Evolutionary conservation across 371 early-diverging fungal genomes (phyloP).

Genomic region (Amoeboaphelidium protococcarum): DNA sequence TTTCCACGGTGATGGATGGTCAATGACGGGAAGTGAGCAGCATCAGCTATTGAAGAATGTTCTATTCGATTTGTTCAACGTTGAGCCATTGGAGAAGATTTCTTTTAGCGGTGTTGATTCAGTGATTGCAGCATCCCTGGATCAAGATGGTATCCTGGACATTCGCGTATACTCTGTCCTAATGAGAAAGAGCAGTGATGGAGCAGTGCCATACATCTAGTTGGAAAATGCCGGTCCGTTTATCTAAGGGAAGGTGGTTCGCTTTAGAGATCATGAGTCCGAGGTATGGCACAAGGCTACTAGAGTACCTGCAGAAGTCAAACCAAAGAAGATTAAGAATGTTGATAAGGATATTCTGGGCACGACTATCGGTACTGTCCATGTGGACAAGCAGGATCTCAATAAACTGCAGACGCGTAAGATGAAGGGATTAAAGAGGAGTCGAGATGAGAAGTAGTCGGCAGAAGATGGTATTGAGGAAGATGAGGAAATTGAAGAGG

Average conservation of each 20-base stretch:
- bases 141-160: slow-evolving; percentile 20
- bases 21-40: not conserved
- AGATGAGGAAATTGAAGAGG: too few relatives aligned
- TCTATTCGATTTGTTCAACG: slow-evolving; percentile 73
- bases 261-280: slow-evolving; percentile 35
- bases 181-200: slow-evolving; percentile 53
- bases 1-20: slow-evolving; percentile 50
- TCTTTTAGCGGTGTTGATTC: slow-evolving; percentile 58
- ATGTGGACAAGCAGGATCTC: slow-evolving; percentile 71
- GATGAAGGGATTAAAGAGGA: slow-evolving; percentile 79
- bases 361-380: slow-evolving; percentile 69
- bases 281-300: slow-evolving; percentile 58
- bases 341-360: slow-evolving; percentile 58
- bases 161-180: slow-evolving; percentile 50
- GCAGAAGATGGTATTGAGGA: too few relatives aligned
- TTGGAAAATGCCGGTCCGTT: slow-evolving; percentile 78
- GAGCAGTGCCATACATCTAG: slow-evolving; percentile 69
- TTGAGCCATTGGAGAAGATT: slow-evolving; percentile 16
- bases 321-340: slow-evolving; percentile 77
- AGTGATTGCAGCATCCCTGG: slow-evolving; percentile 46
- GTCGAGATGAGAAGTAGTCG: slow-evolving; percentile 21
- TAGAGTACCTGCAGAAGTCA: slow-evolving; percentile 56
- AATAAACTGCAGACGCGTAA: slow-evolving; percentile 79
- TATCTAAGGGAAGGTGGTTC: slow-evolving; percentile 47
- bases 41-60: slow-evolving; percentile 23